Percentiles rank a stretch among this genome's conserved stretches.
phyloP scores from a whole-genome alignment of 331 rosid species.

The Rosa hybrid region DNA sequence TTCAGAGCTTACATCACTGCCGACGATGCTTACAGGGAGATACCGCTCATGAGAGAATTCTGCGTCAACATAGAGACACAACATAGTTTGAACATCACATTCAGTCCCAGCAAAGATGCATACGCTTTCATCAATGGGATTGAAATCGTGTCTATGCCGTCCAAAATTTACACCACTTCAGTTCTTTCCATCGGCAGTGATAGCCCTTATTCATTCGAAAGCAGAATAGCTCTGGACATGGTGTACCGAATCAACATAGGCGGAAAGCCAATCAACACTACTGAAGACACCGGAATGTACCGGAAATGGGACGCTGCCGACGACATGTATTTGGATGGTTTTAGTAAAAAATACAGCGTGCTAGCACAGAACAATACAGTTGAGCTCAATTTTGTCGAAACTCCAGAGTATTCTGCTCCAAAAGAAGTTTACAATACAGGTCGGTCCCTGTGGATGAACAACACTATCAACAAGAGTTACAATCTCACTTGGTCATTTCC shows the following conservation, averaged over 20 bases:
- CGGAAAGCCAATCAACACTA: not conserved
- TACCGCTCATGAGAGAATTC: conserved; percentile 10
- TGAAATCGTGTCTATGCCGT: conserved; percentile 39
- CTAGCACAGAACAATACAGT: not conserved
- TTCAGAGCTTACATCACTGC: conserved; percentile 19
- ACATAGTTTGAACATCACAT: conserved; percentile 19
- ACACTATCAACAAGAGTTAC: not conserved
- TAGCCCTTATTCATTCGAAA: not conserved
- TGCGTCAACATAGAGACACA: not conserved
- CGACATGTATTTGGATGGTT: not conserved
- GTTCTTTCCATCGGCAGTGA: not conserved
- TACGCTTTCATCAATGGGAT: conserved; percentile 41
- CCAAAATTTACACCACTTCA: not conserved
- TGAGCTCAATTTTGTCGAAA: not conserved
- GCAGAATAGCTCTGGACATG: not conserved
- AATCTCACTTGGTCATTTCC: conserved; percentile 11
- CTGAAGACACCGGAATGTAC: not conserved
- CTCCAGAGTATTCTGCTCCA: conserved; percentile 35
- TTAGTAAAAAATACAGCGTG: not conserved
- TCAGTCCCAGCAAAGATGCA: conserved; percentile 23
- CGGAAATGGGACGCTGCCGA: not conserved
- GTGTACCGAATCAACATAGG: not conserved
- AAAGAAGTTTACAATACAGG: conserved; percentile 8
- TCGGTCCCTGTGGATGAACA: not conserved
- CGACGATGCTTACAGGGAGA: not conserved